Base-by-base conservation (phyloP, 1,284 basidiomycete species). In the Cryptococcus sp. region DNA sequence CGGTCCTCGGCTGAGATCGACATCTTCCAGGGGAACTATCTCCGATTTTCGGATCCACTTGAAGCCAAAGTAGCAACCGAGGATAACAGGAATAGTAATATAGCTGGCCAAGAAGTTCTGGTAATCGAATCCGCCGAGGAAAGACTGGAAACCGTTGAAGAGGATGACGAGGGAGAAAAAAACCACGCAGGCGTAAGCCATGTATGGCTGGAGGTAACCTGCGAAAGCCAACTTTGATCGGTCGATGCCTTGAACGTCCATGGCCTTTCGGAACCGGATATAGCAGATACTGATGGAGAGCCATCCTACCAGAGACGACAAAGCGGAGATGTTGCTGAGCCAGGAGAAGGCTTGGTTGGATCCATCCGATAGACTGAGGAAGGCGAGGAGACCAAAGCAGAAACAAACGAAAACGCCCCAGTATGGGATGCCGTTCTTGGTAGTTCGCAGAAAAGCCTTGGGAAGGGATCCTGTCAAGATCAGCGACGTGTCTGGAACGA, bases 311-410 rank as follows among this genome's bases (percentile, higher is more conserved):
- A 36, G 18, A 7, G 34, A n/a, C 9, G 6, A 6, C 34, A 19
- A 36, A 14, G 53, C 46, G 19, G 51, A 52, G 62, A 87, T 82
- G 72, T 83, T 85, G 32, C 80, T 62, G 57, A 89, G 82, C 84
- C 85, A 88, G 24, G 67, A 65, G 67, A 92, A 86, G 34, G 87
- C 83, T 38, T 68, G 75, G 38, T 82, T 82, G 4, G 82, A 76
- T 40, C 79, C 80, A 35, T 61, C 68, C 31, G 74, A 78, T 45
- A 84, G 73, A 37, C 78, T 81, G 74, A 81, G 77, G 59, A 65
- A 75, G 25, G 74, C 66, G 26, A 77, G 68, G 23, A 70, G 56
- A 41, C 69, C 41, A 62, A 93, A 87, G 57, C 80, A 81, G 60
- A 85, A 78, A 4, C 79, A 61, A 48, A 94, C 76, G 14, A 85